Conservation (phyloP, 2,329 filamentous ascomycete species). For the Fusarium buxicola region DNA sequence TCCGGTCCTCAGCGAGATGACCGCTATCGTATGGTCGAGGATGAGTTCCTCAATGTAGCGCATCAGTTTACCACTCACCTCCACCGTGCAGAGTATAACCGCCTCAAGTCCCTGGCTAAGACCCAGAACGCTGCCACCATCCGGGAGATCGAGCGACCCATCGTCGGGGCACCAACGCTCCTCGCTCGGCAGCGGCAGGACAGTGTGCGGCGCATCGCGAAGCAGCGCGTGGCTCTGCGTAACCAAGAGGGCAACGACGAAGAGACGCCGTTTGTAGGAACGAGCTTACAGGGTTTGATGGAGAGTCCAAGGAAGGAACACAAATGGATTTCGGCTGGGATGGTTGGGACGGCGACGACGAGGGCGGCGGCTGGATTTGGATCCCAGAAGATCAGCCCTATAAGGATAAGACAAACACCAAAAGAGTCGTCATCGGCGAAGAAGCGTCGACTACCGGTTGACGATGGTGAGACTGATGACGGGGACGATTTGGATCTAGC, state of each 20-base stretch:
- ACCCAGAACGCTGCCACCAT: conserved; percentile 65
- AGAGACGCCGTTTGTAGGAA: conserved; percentile 45
- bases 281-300: conserved; percentile 57
- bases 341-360: conserved; percentile 37
- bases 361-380: conserved; percentile 46
- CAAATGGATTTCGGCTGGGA: conserved; percentile 42
- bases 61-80: conserved; percentile 79
- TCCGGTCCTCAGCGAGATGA: conserved; percentile 76
- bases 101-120: conserved; percentile 69
- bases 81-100: conserved; percentile 80
- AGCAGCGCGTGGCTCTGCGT: conserved; percentile 42
- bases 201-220: conserved; percentile 32
- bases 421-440: conserved; percentile 8
- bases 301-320: conserved; percentile 53
- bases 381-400: conserved; percentile 35
- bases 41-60: conserved; percentile 77
- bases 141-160: conserved; percentile 62
- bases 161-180: conserved; percentile 54
- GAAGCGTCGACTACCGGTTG: conserved; percentile 29
- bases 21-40: conserved; percentile 84
- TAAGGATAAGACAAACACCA: conserved; percentile 5
- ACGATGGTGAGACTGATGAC: conserved; percentile 35
- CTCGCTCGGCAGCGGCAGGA: conserved; percentile 41
- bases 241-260: conserved; percentile 5
- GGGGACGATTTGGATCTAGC: conserved; percentile 25